Base-by-base conservation (phyloP, 1,284 basidiomycete genomes). In the Boletellus dicymbophilus region DNA sequence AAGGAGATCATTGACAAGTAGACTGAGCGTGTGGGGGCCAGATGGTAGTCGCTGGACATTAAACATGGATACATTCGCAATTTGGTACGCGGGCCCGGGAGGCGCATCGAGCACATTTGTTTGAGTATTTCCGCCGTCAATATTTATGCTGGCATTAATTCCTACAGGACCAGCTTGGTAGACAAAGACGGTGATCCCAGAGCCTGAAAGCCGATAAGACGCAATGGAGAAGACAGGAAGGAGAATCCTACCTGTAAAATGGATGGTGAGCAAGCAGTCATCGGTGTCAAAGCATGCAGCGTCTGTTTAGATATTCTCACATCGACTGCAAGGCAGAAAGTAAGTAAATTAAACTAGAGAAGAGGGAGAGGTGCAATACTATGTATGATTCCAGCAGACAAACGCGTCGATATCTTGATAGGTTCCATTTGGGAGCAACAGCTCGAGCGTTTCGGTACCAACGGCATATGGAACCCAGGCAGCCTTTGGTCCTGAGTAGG, bases 21-120 rank as follows among this genome's bases (percentile, higher is more conserved):
- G 30, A 4, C 10, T 28, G 10, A 59, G 46, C 3, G 51, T 41
- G 21, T 61, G 61, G 37, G 39, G 16, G 7, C 56, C 58, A 15
- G 56, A 51, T 9, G 22, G 21, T 34, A 61, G 42, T 39, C 49
- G 49, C 22, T 59, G 61, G 11, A 61, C 42, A 39, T 55, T 25
- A 31, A 62, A 63, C 57, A 62, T 61, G 38, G 57, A 52, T 25
- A 63, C 61, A 12, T 62, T 61, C 28, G 57, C 46, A 9, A 53
- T 55, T 28, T 57, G 16, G 9, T 61, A 61, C 6, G 34, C 37
- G 8, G 57, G 61, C 8, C 44, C 52, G 16, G 61, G 53, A 28
- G 59, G 51, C 22, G 61, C 56, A 9, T 25, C 41, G 11, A 62
- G 45, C 6, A 57, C 51, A 9, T 52, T 59, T 7, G 49, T 57